A percentile compares a stretch with the other conserved stretches of the same genome.
Conservation (phyloP, 352 stramenopile species). For the Phytophthora pseudosyringae region DNA sequence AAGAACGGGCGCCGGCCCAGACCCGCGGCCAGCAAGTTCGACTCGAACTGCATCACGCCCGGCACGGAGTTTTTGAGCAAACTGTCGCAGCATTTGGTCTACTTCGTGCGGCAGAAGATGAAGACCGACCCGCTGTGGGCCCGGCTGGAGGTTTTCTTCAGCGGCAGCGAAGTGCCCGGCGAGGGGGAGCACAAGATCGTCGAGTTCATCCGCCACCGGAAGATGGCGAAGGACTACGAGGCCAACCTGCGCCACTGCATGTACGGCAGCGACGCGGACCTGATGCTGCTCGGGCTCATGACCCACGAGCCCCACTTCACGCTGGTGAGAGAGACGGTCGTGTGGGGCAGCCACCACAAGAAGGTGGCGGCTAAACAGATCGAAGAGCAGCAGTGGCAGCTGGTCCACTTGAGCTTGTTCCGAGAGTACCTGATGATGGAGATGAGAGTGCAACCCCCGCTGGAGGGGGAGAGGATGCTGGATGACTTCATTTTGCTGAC, state of each 20-base stretch:
- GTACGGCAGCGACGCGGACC: slow-evolving; percentile 98
- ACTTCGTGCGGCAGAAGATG: slow-evolving; percentile 97
- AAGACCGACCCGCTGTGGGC: slow-evolving; percentile 96
- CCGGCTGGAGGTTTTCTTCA: slow-evolving; percentile 97
- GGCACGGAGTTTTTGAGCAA: slow-evolving; percentile 99
- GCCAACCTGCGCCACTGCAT: slow-evolving; percentile 98
- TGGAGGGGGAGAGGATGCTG: slow-evolving; percentile 94
- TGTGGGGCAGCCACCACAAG: slow-evolving; percentile 87
- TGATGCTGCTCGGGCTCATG: slow-evolving; percentile 98
- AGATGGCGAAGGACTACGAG: slow-evolving; percentile 93
- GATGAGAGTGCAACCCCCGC: slow-evolving; percentile 77
- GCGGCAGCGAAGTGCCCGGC: slow-evolving; percentile 96
- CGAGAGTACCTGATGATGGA: slow-evolving; percentile 98
- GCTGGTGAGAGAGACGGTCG: slow-evolving; percentile 97
- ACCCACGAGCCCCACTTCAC: slow-evolving; percentile 99
- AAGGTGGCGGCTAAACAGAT: slow-evolving; percentile 89
- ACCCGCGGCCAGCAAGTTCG: slow-evolving; percentile 86
- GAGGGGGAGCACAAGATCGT: slow-evolving; percentile 99
- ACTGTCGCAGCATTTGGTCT: slow-evolving; percentile 89
- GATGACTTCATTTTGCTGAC: slow-evolving; percentile 99
- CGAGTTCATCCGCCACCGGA: slow-evolving; percentile 95
- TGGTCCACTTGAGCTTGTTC: slow-evolving; percentile 97
- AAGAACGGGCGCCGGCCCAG: slow-evolving; percentile 58
- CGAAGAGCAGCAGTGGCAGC: slow-evolving; percentile 96
- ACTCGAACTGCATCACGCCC: slow-evolving; percentile 99